phyloP scores from a whole-genome alignment of 495 filamentous ascomycete species.

The Barbatosphaeria neglecta region DNA sequence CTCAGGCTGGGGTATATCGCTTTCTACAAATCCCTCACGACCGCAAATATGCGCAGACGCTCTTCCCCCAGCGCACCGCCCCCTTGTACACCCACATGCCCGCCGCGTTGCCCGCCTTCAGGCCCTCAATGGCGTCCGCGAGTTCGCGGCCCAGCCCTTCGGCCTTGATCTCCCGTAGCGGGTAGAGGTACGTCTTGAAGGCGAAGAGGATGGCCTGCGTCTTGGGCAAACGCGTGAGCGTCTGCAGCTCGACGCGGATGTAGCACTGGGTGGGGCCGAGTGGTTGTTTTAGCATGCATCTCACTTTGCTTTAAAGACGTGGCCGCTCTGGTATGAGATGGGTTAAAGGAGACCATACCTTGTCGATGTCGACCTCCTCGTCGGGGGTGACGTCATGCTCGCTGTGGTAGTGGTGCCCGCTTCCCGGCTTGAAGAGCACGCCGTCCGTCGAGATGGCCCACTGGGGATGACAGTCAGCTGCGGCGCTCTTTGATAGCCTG shows the following conservation, averaged over 20 bases:
- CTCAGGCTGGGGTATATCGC: too few relatives aligned
- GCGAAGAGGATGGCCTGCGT: constrained; percentile 59
- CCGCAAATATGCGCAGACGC: constrained; percentile 47
- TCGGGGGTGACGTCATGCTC: constrained; percentile 30
- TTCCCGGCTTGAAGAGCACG: constrained; percentile 44
- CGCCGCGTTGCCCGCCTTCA: constrained; percentile 56
- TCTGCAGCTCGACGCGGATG: constrained; percentile 66
- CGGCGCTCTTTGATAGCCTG: not conserved
- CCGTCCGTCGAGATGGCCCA: constrained; percentile 54
- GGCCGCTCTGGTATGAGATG: constrained; percentile 1
- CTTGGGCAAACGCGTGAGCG: constrained; percentile 57
- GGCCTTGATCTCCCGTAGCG: constrained; percentile 52
- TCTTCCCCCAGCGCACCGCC: constrained; percentile 52
- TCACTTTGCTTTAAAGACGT: not conserved
- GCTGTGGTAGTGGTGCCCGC: constrained; percentile 27
- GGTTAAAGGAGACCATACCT: too few relatives aligned
- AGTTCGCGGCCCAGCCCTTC: constrained; percentile 57
- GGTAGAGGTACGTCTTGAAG: constrained; percentile 73
- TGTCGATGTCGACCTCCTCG: constrained; percentile 38
- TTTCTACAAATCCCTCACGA: constrained; percentile 6
- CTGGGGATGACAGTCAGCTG: constrained; percentile 10
- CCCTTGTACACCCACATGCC: constrained; percentile 61
- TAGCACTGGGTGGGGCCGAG: constrained; percentile 24
- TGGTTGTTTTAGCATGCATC: not conserved
- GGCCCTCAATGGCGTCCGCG: constrained; percentile 60